Evolutionary conservation across 495 filamentous ascomycete species (phyloP), one percentile per base, ranked within the genome.

Genomic region (Penicillium salamii): DNA sequence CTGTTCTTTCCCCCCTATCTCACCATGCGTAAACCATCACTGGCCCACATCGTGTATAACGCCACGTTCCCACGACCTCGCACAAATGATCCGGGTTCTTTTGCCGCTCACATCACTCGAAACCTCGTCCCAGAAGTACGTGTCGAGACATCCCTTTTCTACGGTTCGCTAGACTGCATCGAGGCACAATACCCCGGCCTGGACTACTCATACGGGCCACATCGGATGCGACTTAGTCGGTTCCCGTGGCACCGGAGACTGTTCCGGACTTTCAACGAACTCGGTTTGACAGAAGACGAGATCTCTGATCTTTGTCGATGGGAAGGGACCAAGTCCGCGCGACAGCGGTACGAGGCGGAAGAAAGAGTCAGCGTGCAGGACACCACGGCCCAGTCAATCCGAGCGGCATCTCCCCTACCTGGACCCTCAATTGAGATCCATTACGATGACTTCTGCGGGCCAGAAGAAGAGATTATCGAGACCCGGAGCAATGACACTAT

Each of bases 261-360:
- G 1, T 95, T 96, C 69, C 80, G 82, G 29, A 86, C 84, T 31
- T 95, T 96, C 55, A 89, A 96, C 58, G 75, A 74, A 33, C 77
- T 96, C 15, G 75, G 81, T 31, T 69, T 95, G n/a, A 93, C 91
- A 1, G 70, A 80, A 31, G 68, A 74, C 41, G 91, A 96, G 59
- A 95, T 96, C 52, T 72, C 79, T 1, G 78, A 74, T 11, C 71
- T 96, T 50, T 95, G 91, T 52, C 87, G 87, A 58, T 96, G 91
- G 91, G 89, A 95, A 63, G 91, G 91, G n/a, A 95, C 91, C 42
- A 86, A 87, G 55, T 95, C 86, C 75, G 91, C 91, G 23, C 86
- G 90, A 50, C 83, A 92, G 62, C 81, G 85, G 12, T 95, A 87
- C 63, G 91, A 96, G 70, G 72, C 74, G 34, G 89, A 95, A 60